Evolutionary conservation across 2,329 filamentous ascomycete genomes (phyloP).

Genomic region (Pseudocercospora musae): DNA sequence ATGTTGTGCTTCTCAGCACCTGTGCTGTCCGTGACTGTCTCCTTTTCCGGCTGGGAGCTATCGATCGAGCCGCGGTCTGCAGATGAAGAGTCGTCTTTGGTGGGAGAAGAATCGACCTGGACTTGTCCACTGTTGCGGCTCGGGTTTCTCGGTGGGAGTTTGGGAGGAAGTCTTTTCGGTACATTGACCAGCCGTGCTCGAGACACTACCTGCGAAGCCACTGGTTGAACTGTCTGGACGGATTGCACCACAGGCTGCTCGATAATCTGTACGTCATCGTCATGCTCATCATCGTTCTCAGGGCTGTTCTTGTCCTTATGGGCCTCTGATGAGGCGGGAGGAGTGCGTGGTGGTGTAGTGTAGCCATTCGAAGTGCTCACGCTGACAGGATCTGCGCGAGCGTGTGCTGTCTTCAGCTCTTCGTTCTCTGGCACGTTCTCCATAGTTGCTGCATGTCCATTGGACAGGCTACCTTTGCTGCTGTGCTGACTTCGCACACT

Average conservation of each 20-base stretch:
- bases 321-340: slow-evolving; percentile 17
- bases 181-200: slow-evolving; percentile 82
- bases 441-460: slow-evolving; percentile 20
- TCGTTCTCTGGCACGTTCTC: slow-evolving; percentile 31
- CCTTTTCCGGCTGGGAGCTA: neutral
- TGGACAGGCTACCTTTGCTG: slow-evolving; percentile 24
- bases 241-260: slow-evolving; percentile 52
- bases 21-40: neutral
- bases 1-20: neutral
- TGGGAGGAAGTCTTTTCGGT: slow-evolving; percentile 73
- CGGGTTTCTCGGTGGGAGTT: slow-evolving; percentile 73
- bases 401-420: slow-evolving; percentile 20
- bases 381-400: slow-evolving; percentile 5
- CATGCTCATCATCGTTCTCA: slow-evolving; percentile 46
- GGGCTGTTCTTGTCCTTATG: neutral
- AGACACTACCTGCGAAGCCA: slow-evolving; percentile 41
- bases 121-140: slow-evolving; percentile 44
- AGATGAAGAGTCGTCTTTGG: neutral
- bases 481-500: slow-evolving; percentile 24
- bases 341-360: slow-evolving; percentile 33
- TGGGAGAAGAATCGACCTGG: slow-evolving; percentile 33
- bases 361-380: slow-evolving; percentile 29
- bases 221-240: slow-evolving; percentile 63
- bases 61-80: neutral
- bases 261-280: slow-evolving; percentile 50